Conservation (phyloP, 345 rosid species). For the Eucalyptus regnans region DNA sequence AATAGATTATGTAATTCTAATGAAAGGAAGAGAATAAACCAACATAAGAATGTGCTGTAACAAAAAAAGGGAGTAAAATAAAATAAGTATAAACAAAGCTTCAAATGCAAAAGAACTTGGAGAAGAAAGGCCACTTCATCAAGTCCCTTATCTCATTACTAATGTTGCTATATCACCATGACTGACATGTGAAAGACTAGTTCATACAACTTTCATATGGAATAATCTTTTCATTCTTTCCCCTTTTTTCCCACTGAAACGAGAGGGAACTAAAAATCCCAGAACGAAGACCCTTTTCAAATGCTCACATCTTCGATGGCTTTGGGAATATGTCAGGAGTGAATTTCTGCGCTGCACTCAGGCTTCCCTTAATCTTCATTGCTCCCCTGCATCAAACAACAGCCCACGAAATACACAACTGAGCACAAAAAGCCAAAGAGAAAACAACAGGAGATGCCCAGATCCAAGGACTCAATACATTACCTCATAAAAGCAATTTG, state of each 20-base stretch:
- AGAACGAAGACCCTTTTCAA: neutral
- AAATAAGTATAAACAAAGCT: neutral
- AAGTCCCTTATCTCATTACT: neutral
- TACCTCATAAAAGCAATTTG: slow-evolving; percentile 97
- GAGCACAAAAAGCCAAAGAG: neutral
- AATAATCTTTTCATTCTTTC: neutral
- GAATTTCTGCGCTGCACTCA: slow-evolving; percentile 90
- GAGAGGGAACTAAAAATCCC: neutral
- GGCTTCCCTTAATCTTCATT: slow-evolving; percentile 91
- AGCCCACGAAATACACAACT: neutral
- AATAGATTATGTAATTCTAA: neutral
- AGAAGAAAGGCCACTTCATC: neutral
- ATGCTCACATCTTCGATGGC: slow-evolving; percentile 74
- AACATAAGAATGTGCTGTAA: neutral
- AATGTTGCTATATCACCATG: neutral
- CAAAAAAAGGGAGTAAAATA: neutral
- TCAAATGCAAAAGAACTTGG: neutral
- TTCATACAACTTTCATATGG: neutral
- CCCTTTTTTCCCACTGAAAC: neutral
- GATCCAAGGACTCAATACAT: neutral
- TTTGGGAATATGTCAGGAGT: slow-evolving; percentile 98
- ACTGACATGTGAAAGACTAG: neutral
- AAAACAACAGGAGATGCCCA: neutral
- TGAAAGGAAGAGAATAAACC: neutral
- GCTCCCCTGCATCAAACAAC: slow-evolving; percentile 55